Evolutionary conservation across 768 basidiomycete species (phyloP), one percentile per base, ranked within the genome.

Genomic region (Lentinula aciculospora): DNA sequence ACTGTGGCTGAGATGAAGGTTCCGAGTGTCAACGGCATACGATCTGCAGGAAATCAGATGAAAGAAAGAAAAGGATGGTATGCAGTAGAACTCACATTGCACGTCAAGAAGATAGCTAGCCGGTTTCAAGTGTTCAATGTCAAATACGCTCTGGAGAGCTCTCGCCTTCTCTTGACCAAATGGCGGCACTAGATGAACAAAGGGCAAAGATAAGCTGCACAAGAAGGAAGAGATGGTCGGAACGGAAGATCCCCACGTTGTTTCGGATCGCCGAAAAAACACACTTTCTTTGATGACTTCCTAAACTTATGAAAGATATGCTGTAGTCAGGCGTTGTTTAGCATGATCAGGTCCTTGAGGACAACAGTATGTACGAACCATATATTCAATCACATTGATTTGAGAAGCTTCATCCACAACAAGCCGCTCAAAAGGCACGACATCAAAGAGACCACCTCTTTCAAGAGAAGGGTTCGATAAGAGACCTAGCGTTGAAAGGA

Each of bases 381-480:
- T 63, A 57, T 77, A 81, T 27, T 80, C 78, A 25, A 74, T 75
- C 3, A 73, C 64, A 25, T 76, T 74, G 23, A 82, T 80, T 53
- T 81, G 79, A 6, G 79, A 81, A 2, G 79, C 81, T 65, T 83
- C 81, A 56, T 83, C 81, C n/a, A 83, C 68, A n/a, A 83, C 71
- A 2, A 83, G 71, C n/a, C 71, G 67, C 23, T 70, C 72, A 19
- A 81, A 65, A 1, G 79, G 79, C 1, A 79, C 65, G 3, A 75
- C 29, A 0, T 64, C 44, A 61, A 75, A 76, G 6, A 76, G 21
- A 1, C 67, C 64, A 13, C 69, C 68, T 0, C 62, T 54, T 12
- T 68, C 63, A 17, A 83, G 60, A 1, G 59, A 64, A 1, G 76
- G 76, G 36, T 79, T 79, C 4, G 78, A 80, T 6, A 83, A 69